Conservation (phyloP, 176 grass and related monocot genomes). For the Lolium rigidum region DNA sequence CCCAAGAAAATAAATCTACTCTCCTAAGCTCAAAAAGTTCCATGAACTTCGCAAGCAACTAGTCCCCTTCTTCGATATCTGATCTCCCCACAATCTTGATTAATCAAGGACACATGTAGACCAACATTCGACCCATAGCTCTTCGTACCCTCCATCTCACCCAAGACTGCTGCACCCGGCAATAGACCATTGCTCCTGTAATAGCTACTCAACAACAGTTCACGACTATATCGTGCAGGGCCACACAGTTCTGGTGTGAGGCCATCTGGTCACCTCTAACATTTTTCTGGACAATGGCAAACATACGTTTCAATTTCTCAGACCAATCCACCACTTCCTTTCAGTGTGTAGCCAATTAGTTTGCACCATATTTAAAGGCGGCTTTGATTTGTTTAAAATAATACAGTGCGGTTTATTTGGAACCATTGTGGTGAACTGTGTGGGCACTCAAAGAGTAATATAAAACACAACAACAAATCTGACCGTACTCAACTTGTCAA, state of each 20-base stretch:
- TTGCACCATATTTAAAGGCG: conserved; percentile 5
- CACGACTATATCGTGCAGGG: background rate
- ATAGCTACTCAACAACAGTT: background rate
- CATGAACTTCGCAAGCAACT: background rate
- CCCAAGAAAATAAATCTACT: background rate
- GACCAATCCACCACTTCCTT: conserved; percentile 27
- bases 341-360: background rate
- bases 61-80: background rate
- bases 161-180: background rate
- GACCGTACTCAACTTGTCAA: conserved; percentile 20
- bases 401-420: conserved; percentile 19
- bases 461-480: conserved; percentile 15
- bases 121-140: background rate
- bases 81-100: conserved; percentile 9
- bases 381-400: conserved; percentile 26
- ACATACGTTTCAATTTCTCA: background rate
- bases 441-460: conserved; percentile 4
- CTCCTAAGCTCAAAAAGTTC: background rate
- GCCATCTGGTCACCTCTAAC: background rate
- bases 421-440: background rate
- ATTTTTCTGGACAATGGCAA: conserved; percentile 11
- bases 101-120: background rate
- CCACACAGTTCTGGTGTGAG: too few relatives aligned
- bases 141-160: background rate
- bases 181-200: background rate